A percentile compares a stretch with the other conserved stretches of the same genome.
These are phyloP conservation scores for Aspergillus biplanus DNA, from an alignment of 495 filamentous ascomycete species.

Conservation along the genomic window DNA sequence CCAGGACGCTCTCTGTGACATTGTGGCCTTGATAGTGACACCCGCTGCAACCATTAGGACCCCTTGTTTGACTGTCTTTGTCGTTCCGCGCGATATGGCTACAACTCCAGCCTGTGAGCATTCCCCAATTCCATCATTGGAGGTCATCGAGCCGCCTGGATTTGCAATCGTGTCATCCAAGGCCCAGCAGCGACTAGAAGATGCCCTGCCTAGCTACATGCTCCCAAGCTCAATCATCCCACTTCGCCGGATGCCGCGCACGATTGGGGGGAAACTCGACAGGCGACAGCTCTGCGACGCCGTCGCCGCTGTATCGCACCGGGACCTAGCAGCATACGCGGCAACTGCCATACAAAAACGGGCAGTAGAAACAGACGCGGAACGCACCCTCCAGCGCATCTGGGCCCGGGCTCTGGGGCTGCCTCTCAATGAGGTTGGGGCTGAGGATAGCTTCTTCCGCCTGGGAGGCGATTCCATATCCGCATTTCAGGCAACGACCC, in stretches of 20 bases:
- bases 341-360: not conserved
- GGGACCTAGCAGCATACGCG: not conserved
- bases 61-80: not conserved
- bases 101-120: not conserved
- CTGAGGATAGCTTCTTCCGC: constrained; percentile 31
- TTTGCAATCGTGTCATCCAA: not conserved
- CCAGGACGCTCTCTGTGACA: constrained; percentile 20
- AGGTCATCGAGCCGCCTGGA: not conserved
- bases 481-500: constrained; percentile 13
- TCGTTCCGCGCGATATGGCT: not conserved
- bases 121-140: constrained; percentile 1
- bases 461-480: constrained; percentile 41
- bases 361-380: constrained; percentile 12
- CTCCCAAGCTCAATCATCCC: not conserved
- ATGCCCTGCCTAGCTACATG: constrained; percentile 4
- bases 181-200: not conserved
- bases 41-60: not conserved
- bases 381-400: constrained; percentile 16
- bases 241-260: not conserved
- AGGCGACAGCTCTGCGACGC: not conserved
- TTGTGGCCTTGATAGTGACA: constrained; percentile 22
- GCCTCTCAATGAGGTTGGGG: constrained; percentile 12
- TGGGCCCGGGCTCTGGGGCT: constrained; percentile 20
- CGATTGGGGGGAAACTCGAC: constrained; percentile 1
- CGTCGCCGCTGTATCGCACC: not conserved